Evolutionary conservation across 169 alveolate genomes (phyloP).

Genomic region (Besnoitia besnoiti): DNA sequence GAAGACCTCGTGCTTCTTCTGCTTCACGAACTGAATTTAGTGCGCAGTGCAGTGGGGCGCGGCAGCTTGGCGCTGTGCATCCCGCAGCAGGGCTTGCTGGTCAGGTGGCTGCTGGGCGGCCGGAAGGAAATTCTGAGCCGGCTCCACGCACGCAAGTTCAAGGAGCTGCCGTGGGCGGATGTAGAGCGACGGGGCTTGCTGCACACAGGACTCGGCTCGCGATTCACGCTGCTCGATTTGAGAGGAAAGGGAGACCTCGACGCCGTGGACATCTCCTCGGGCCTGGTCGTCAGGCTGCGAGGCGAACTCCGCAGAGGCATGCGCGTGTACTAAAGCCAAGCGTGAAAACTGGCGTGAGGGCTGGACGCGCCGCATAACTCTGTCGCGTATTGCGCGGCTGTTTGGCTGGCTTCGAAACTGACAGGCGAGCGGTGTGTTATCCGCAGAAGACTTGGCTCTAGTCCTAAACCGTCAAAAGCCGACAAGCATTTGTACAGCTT

Average conservation of each 20-base stretch:
- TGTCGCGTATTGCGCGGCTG: no score
- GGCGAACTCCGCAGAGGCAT: not conserved
- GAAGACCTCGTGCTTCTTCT: conserved; percentile 11
- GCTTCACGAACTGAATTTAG: not conserved
- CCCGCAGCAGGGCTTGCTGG: conserved; percentile 37
- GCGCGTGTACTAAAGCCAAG: not conserved
- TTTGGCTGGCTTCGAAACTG: no score
- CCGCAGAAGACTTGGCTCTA: no score
- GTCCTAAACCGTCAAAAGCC: no score
- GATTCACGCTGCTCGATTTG: conserved; percentile 27
- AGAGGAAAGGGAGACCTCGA: not conserved
- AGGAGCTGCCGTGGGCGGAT: conserved; percentile 18
- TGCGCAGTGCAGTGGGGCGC: not conserved
- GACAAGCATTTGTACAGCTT: no score
- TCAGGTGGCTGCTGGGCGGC: conserved; percentile 22
- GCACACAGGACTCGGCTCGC: conserved; percentile 6
- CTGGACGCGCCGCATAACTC: no score
- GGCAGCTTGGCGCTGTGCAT: not conserved
- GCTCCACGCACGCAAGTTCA: not conserved
- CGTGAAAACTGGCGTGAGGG: not conserved
- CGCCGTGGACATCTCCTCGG: not conserved
- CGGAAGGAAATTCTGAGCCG: not conserved
- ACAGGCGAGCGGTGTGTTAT: no score
- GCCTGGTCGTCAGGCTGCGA: not conserved
- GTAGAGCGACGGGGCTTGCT: conserved; percentile 38